Conservation (phyloP, 2,329 filamentous ascomycete species). For the Cercospora zeina region DNA sequence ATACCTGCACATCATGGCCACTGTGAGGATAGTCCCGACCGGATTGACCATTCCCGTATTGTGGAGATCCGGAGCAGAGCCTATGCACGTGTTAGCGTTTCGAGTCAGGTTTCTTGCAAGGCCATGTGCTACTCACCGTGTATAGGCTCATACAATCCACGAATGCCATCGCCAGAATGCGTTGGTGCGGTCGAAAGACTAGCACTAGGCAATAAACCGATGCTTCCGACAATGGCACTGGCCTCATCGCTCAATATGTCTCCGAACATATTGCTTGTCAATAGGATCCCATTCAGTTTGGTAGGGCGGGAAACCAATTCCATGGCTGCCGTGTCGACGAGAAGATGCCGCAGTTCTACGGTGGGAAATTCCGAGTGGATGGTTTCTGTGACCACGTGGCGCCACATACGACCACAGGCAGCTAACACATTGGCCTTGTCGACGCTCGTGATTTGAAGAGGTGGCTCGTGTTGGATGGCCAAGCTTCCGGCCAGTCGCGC, state of each 20-base stretch:
- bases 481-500: background rate
- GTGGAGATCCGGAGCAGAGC: slow-evolving; percentile 87
- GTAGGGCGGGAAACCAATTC: slow-evolving; percentile 91
- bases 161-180: no score
- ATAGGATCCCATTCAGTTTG: slow-evolving; percentile 81
- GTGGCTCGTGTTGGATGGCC: background rate
- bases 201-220: slow-evolving; percentile 83
- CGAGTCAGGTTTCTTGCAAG: no score
- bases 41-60: slow-evolving; percentile 83
- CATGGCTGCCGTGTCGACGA: slow-evolving; percentile 94
- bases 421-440: slow-evolving; percentile 97
- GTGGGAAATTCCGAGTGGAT: slow-evolving; percentile 87
- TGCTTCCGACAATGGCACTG: slow-evolving; percentile 84
- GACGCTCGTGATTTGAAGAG: slow-evolving; percentile 66
- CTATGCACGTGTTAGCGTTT: no score
- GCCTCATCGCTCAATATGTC: slow-evolving; percentile 96
- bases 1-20: slow-evolving; percentile 95
- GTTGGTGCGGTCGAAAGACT: no score
- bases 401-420: slow-evolving; percentile 76
- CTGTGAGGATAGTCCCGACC: slow-evolving; percentile 82
- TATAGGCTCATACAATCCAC: slow-evolving; percentile 97
- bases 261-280: slow-evolving; percentile 91
- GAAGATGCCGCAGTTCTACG: slow-evolving; percentile 77
- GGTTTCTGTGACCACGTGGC: slow-evolving; percentile 77
- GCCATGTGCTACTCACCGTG: slow-evolving; percentile 62